Percentiles rank a stretch among this genome's conserved stretches.
phyloP scores from a whole-genome alignment of 345 rosid genomes.

The Nasturtium officinale region DNA sequence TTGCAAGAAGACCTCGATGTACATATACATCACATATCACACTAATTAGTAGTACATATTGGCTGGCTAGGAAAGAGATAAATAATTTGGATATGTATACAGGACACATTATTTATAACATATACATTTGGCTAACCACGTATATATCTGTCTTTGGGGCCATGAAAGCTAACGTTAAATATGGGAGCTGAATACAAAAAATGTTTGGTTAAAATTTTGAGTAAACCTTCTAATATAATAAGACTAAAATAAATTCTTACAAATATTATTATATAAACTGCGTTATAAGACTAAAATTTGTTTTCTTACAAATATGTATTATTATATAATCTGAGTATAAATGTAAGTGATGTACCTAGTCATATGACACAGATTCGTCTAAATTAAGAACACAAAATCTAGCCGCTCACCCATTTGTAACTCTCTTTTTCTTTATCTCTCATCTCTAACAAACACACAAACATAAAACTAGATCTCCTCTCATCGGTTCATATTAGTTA shows the following conservation, averaged over 20 bases:
- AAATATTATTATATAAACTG: too few species aligned
- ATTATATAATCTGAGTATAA: constrained; percentile 7
- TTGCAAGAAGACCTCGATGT: too few species aligned
- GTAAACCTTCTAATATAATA: not conserved
- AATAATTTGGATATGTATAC: not conserved
- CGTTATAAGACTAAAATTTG: too few species aligned
- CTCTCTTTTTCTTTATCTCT: constrained; percentile 9
- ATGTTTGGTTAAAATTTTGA: not conserved
- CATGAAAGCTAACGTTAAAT: not conserved
- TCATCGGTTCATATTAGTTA: constrained; percentile 16
- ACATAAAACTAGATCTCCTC: not conserved
- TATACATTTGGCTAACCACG: not conserved
- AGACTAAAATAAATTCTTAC: not conserved
- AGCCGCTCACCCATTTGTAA: not conserved
- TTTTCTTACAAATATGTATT: too few species aligned
- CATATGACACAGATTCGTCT: constrained; percentile 17
- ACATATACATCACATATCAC: not conserved
- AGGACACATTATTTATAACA: not conserved
- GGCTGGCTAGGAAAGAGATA: not conserved
- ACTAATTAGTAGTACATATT: too few species aligned
- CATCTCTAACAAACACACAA: constrained; percentile 20
- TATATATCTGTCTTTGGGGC: not conserved
- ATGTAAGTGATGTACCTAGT: not conserved
- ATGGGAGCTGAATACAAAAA: not conserved
- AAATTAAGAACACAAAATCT: not conserved